Conservation (phyloP, 2,329 filamentous ascomycete species). For the Ophiostoma novo-ulmi region DNA sequence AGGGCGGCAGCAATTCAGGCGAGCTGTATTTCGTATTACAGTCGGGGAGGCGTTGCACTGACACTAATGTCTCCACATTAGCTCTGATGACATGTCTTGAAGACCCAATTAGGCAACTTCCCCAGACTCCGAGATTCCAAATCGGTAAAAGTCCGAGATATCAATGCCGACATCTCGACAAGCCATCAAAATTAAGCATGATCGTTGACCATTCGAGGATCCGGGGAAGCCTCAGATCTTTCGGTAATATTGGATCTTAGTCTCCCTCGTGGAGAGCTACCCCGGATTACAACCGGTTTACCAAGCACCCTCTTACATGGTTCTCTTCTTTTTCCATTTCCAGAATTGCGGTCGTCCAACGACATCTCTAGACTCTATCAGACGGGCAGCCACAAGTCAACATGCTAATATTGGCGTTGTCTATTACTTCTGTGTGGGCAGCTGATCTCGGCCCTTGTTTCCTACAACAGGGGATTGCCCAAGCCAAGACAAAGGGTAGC, state of each 20-base stretch:
- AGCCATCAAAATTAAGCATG: background rate
- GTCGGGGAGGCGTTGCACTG: background rate
- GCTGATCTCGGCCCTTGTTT: background rate
- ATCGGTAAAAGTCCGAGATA: background rate
- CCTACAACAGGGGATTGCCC: background rate
- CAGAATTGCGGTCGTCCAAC: background rate
- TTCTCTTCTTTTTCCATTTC: background rate
- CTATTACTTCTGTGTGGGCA: background rate
- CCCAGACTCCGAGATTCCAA: background rate
- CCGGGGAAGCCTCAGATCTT: background rate
- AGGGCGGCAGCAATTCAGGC: background rate
- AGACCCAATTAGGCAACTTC: background rate
- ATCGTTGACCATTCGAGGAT: background rate
- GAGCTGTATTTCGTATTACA: background rate
- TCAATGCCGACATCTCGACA: slow-evolving; percentile 1
- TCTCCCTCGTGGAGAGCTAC: background rate
- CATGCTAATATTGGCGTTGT: background rate
- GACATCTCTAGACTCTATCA: background rate
- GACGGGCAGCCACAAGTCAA: background rate
- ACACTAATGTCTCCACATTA: background rate
- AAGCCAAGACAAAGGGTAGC: background rate
- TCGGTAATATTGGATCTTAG: background rate
- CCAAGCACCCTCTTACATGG: background rate
- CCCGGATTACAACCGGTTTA: background rate
- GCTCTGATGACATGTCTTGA: background rate